Conservation (phyloP, 352 stramenopile genomes). For the Thalassiosira sp. region DNA sequence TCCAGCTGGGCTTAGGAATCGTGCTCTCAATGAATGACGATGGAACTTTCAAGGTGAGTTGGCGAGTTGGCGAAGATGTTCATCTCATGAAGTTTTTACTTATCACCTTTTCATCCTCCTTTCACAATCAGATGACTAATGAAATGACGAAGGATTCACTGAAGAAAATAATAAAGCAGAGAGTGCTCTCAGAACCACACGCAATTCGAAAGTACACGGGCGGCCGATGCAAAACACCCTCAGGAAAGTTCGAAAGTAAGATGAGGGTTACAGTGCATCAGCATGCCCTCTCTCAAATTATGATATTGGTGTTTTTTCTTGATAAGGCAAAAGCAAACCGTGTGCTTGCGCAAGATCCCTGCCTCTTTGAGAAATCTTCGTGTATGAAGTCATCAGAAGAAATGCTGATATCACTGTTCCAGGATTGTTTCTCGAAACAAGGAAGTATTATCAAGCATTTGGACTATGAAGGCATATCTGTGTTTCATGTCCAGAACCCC, state of each 20-base stretch:
- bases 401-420: slow-evolving; percentile 90
- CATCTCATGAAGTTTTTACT: not conserved
- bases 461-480: slow-evolving; percentile 85
- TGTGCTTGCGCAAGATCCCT: slow-evolving; percentile 85
- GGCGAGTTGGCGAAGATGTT: not conserved
- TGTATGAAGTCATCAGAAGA: slow-evolving; percentile 90
- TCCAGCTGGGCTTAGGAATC: slow-evolving; percentile 44
- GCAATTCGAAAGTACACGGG: slow-evolving; percentile 76
- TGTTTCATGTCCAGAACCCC: slow-evolving; percentile 89
- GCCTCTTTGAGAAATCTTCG: slow-evolving; percentile 86
- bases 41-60: slow-evolving; percentile 15
- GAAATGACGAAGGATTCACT: slow-evolving; percentile 60
- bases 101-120: slow-evolving; percentile 1
- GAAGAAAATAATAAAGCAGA: slow-evolving; percentile 74
- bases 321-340: slow-evolving; percentile 86
- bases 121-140: slow-evolving; percentile 24
- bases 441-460: slow-evolving; percentile 94
- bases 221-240: slow-evolving; percentile 72
- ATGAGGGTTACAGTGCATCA: slow-evolving; percentile 87
- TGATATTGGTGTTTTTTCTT: slow-evolving; percentile 92
- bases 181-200: slow-evolving; percentile 75
- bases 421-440: slow-evolving; percentile 91
- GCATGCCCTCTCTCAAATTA: slow-evolving; percentile 88
- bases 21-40: slow-evolving; percentile 18
- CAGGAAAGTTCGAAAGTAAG: slow-evolving; percentile 78